These are phyloP conservation scores for Dryadomyces quercus-mongolicae DNA, from an alignment of 2,329 filamentous ascomycete species.

Conservation along the genomic window DNA sequence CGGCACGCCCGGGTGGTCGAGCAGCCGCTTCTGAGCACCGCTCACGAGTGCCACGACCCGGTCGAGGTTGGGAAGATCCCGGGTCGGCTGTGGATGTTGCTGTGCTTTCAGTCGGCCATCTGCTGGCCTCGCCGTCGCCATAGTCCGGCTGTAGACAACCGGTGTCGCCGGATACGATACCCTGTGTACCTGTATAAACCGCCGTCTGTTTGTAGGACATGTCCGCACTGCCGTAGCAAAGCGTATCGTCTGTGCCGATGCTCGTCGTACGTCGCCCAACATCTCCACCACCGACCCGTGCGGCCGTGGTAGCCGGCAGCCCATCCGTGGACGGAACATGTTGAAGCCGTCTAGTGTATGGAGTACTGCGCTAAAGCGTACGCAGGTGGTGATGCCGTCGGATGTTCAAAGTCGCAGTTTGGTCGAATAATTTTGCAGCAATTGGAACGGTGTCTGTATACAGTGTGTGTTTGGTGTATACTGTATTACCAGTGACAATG, in stretches of 20 bases:
- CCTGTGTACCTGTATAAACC: no score
- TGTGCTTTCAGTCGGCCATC: not conserved
- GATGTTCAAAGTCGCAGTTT: no score
- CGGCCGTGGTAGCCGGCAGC: constrained; percentile 4
- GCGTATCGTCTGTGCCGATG: not conserved
- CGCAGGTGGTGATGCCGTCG: no score
- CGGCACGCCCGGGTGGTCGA: constrained; percentile 32
- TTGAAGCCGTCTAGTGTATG: not conserved
- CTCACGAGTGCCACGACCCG: constrained; percentile 29
- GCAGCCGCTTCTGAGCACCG: constrained; percentile 29
- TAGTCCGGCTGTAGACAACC: constrained; percentile 13
- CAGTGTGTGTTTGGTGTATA: no score
- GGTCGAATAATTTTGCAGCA: constrained; percentile 3
- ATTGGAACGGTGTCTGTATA: not conserved
- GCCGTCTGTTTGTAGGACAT: no score
- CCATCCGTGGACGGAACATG: constrained; percentile 1
- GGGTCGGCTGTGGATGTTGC: not conserved
- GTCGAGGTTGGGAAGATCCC: constrained; percentile 21
- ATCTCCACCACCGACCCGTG: constrained; percentile 16
- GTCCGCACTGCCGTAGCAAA: no score
- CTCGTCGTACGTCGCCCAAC: not conserved
- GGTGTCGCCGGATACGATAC: no score
- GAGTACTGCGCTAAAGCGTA: no score
- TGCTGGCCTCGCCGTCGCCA: not conserved
- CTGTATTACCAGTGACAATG: no score